These are phyloP conservation scores for Trichoderma brevicompactum DNA, from an alignment of 2,329 filamentous ascomycete species.

Conservation along the genomic window DNA sequence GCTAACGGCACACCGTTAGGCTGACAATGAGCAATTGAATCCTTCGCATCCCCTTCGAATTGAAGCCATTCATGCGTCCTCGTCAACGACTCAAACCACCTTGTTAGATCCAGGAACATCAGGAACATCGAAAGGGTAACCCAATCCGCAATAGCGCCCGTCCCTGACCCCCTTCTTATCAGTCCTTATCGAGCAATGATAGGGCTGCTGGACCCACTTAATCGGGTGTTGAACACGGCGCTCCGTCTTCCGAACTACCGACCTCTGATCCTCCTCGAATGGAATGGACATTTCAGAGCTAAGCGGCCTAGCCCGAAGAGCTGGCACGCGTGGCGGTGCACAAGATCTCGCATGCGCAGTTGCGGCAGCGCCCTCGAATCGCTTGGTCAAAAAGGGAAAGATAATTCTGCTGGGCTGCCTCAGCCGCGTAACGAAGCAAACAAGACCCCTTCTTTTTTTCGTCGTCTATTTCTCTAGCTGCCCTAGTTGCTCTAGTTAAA, in stretches of 20 bases:
- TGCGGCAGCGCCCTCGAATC: background rate
- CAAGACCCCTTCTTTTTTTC: too few species aligned
- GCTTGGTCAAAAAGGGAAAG: slow-evolving; percentile 10
- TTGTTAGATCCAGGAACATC: too few species aligned
- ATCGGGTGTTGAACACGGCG: background rate
- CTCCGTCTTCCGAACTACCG: slow-evolving; percentile 7
- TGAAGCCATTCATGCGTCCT: background rate
- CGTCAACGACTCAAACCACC: slow-evolving; percentile 1
- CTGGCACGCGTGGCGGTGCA: slow-evolving; percentile 25
- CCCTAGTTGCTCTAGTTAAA: too few species aligned
- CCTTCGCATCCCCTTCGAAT: background rate
- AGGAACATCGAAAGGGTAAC: slow-evolving; percentile 18
- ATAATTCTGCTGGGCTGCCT: too few species aligned
- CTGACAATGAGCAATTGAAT: background rate
- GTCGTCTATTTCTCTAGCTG: too few species aligned
- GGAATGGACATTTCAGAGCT: background rate
- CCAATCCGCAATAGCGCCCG: slow-evolving; percentile 5
- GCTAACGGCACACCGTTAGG: background rate
- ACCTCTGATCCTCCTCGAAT: slow-evolving; percentile 10
- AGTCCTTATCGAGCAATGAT: too few species aligned
- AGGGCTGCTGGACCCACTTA: too few species aligned
- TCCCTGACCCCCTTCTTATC: background rate
- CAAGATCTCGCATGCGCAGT: background rate
- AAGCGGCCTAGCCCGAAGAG: background rate
- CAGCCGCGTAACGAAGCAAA: too few species aligned